Evolutionary conservation across 768 basidiomycete species (phyloP).

Genomic region (Serendipita sp.): DNA sequence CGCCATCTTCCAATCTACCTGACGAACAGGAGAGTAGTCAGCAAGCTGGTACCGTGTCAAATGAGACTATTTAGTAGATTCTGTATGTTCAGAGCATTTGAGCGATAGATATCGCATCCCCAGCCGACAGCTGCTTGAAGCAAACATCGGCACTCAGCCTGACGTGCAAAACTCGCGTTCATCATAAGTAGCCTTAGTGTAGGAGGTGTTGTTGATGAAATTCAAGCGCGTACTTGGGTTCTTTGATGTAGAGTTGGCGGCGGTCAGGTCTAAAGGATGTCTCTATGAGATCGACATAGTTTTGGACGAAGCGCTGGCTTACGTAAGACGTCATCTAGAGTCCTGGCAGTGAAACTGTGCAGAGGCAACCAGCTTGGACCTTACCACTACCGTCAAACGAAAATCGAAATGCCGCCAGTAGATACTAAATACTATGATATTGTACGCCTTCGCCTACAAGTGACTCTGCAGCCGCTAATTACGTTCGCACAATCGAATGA

Average conservation of each 20-base stretch:
- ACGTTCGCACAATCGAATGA: background rate
- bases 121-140: constrained; percentile 8
- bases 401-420: constrained; percentile 52
- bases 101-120: constrained; percentile 8
- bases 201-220: too few species aligned
- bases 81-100: constrained; percentile 23
- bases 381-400: too few species aligned
- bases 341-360: too few species aligned
- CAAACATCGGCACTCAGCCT: constrained; percentile 21
- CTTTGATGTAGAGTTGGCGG: too few species aligned
- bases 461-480: background rate
- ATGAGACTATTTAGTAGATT: constrained; percentile 15
- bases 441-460: constrained; percentile 26
- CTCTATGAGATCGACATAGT: too few species aligned
- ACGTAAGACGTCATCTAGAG: too few species aligned
- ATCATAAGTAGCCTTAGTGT: background rate
- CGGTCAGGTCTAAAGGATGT: too few species aligned
- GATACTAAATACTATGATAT: constrained; percentile 83
- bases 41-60: background rate
- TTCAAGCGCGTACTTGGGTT: too few species aligned
- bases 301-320: too few species aligned
- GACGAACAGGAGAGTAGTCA: background rate
- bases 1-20: background rate
- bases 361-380: too few species aligned
- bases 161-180: constrained; percentile 27